phyloP scores from a whole-genome alignment of 2,329 filamentous ascomycete genomes.

The Pyrenochaeta sp. region DNA sequence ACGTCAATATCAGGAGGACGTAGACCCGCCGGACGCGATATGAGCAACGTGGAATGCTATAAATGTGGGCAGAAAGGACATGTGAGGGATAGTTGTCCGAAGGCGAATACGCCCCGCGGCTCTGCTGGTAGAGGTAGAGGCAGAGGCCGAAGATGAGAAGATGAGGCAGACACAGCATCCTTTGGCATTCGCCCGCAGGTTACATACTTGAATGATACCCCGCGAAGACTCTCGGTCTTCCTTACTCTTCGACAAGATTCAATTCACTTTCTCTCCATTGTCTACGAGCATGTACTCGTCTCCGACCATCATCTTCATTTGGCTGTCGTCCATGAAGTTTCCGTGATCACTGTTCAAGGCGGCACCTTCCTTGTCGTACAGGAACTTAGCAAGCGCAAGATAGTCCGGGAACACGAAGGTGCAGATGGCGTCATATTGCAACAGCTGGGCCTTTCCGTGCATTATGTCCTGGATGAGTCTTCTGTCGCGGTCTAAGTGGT shows the following conservation, averaged over 20 bases:
- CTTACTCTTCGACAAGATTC: neutral
- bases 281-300: conserved; percentile 55
- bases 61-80: conserved; percentile 70
- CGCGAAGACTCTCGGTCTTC: neutral
- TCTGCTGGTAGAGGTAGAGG: conserved; percentile 36
- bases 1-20: conserved; percentile 66
- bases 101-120: conserved; percentile 26
- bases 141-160: conserved; percentile 33
- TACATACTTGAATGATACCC: conserved; percentile 14
- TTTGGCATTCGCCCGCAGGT: neutral
- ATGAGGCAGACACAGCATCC: conserved; percentile 13
- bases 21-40: conserved; percentile 23
- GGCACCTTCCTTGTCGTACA: conserved; percentile 57
- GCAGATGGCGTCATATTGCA: conserved; percentile 59
- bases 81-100: conserved; percentile 64
- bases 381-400: conserved; percentile 55
- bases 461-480: conserved; percentile 56
- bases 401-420: conserved; percentile 59
- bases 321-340: conserved; percentile 51
- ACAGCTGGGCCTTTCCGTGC: conserved; percentile 54
- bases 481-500: conserved; percentile 55
- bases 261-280: conserved; percentile 42
- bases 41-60: conserved; percentile 62
- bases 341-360: conserved; percentile 48
- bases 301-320: conserved; percentile 57